Evolutionary conservation across 2,329 filamentous ascomycete species (phyloP), one percentile per base, ranked within the genome.

Genomic region (Pestalotiopsis sp.): DNA sequence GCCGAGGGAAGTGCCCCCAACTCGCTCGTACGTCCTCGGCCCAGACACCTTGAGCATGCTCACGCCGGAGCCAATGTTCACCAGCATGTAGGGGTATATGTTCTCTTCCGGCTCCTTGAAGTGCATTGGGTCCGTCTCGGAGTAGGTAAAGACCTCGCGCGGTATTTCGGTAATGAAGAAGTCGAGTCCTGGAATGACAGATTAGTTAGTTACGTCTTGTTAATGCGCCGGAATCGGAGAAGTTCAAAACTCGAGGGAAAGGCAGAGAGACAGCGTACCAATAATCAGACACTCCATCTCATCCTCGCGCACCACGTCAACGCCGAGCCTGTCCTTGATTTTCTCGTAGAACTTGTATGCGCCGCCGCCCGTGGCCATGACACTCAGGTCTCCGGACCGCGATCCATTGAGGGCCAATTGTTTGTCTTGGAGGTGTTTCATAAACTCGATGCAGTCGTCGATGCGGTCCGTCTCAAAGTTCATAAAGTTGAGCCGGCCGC

Each of bases 161-260:
- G 96, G 96, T 69, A 99, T 98, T 79, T 98, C 95, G 72, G 94
- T 97, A 78, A 98, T 98, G 85, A 99, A 98, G 84, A 98, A 99
- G 79, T 99, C 96, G 58, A 99, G 90, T 13, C 95, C 94, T 94
- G 74, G 71, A 39, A 31, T 14, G 3, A 20, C n/a, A 31, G 27
- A 13, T 12, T 14, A 20, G 13, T 41, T 36, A n/a, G 38, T 23
- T 14, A 17, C 17, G 23, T 23, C 23, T 23, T 39, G 20, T 2
- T 9, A 41, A 27, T 45, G 39, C 12, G n/a, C 20, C n/a, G 12
- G 23, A 23, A 31, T 14, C 23, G 41, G n/a, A 39, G 31, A 31
- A 31, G 31, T 36, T 23, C 36, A 39, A 7, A 41, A 20, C n/a
- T 17, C 20, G 23, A 7, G 27, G 25, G 20, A 20, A 25, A 27